Percentiles rank a stretch among this genome's conserved stretches.
Conservation (phyloP, 331 rosid genomes). For the Malus hybrid region DNA sequence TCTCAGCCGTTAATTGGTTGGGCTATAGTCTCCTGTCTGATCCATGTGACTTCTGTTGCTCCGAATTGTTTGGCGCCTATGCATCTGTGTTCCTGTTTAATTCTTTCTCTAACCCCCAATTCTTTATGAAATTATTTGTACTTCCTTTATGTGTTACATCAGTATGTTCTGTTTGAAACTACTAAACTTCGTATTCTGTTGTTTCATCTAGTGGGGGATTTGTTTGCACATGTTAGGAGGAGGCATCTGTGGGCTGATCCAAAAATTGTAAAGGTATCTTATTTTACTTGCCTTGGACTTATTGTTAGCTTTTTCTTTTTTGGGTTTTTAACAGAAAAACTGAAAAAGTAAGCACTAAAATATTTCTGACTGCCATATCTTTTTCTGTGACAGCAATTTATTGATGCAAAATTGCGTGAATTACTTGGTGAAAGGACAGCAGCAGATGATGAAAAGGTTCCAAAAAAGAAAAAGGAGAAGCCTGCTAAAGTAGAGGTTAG, state of each 20-base stretch:
- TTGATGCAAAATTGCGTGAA: slow-evolving; percentile 63
- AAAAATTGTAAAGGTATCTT: slow-evolving; percentile 74
- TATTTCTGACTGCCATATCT: neutral
- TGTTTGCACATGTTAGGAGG: slow-evolving; percentile 77
- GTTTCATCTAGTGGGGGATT: slow-evolving; percentile 66
- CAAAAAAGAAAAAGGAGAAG: slow-evolving; percentile 85
- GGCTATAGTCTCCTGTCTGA: neutral
- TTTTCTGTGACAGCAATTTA: slow-evolving; percentile 41
- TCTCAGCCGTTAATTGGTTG: neutral
- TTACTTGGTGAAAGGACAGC: slow-evolving; percentile 90
- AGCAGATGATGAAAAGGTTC: slow-evolving; percentile 77
- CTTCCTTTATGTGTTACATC: neutral
- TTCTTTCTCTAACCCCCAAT: neutral
- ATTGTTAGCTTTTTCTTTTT: neutral
- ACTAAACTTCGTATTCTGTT: neutral
- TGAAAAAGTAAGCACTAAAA: neutral
- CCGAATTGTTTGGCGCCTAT: neutral
- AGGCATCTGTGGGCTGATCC: slow-evolving; percentile 96
- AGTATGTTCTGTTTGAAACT: neutral
- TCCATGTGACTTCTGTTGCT: neutral
- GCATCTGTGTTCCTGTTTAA: neutral
- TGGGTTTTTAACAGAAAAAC: neutral
- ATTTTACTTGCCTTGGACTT: neutral
- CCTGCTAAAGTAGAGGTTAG: slow-evolving; percentile 78
- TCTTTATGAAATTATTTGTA: neutral